phyloP scores from a whole-genome alignment of 805 yeast species.

The Metschnikowia bowlesiae region DNA sequence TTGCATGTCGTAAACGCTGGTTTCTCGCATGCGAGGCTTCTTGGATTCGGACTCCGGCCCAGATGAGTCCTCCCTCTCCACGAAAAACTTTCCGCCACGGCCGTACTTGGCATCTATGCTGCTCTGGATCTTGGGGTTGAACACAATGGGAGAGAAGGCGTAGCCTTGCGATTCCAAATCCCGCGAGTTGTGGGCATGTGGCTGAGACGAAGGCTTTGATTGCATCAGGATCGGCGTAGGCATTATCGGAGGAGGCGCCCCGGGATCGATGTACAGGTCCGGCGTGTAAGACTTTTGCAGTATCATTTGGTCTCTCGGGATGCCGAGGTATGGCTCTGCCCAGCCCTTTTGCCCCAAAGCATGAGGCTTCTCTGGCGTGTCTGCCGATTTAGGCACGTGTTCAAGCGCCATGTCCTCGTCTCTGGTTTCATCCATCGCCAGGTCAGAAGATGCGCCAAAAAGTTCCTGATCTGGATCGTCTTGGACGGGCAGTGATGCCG shows the following conservation, averaged over 20 bases:
- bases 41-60: slow-evolving; percentile 12
- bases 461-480: slow-evolving; percentile 14
- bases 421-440: slow-evolving; percentile 5
- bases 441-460: slow-evolving; percentile 16
- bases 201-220: slow-evolving; percentile 6
- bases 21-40: slow-evolving; percentile 9
- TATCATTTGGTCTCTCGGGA: slow-evolving; percentile 58
- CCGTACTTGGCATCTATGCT: slow-evolving; percentile 83
- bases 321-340: slow-evolving; percentile 35
- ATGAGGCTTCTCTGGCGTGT: background rate
- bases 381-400: background rate
- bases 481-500: background rate
- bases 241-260: slow-evolving; percentile 69
- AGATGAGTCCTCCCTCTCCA: slow-evolving; percentile 32
- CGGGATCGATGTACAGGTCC: slow-evolving; percentile 61
- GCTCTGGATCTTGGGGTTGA: slow-evolving; percentile 72
- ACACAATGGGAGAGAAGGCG: slow-evolving; percentile 75
- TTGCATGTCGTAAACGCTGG: slow-evolving; percentile 8
- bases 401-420: background rate
- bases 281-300: slow-evolving; percentile 8
- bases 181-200: background rate
- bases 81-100: slow-evolving; percentile 86
- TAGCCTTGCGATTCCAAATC: slow-evolving; percentile 32
- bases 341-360: background rate
- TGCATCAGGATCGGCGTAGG: slow-evolving; percentile 43